Evolutionary conservation across 805 yeast species (phyloP).

Genomic region (Saturnispora halmiae): DNA sequence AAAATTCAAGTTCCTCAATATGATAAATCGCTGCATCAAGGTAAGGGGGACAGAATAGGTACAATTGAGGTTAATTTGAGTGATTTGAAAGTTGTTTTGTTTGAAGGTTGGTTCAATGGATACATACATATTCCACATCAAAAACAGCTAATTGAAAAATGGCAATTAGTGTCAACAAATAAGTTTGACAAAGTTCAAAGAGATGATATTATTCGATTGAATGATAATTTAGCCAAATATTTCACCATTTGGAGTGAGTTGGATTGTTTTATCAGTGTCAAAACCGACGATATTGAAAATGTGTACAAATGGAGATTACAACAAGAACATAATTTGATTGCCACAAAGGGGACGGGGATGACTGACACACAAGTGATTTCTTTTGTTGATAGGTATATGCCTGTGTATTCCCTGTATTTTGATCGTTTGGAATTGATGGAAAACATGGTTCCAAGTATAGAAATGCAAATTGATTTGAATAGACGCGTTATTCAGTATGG

Average conservation of each 20-base stretch:
- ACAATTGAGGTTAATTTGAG: conserved; percentile 30
- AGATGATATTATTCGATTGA: conserved; percentile 33
- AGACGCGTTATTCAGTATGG: no score
- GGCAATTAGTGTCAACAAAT: conserved; percentile 18
- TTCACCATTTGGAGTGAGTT: conserved; percentile 46
- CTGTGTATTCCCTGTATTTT: conserved; percentile 68
- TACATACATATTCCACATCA: conserved; percentile 37
- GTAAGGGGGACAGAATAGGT: conserved; percentile 69
- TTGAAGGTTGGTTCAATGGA: conserved; percentile 96
- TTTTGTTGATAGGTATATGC: conserved; percentile 83
- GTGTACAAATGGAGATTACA: conserved; percentile 75
- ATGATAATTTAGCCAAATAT: conserved; percentile 45
- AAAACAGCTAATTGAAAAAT: conserved; percentile 22
- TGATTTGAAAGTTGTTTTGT: conserved; percentile 54
- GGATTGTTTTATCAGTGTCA: conserved; percentile 51
- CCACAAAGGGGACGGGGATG: conserved; percentile 65
- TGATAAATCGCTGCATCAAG: conserved; percentile 63
- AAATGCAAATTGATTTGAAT: conserved; percentile 10
- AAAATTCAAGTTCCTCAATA: conserved; percentile 50
- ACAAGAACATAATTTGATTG: conserved; percentile 58
- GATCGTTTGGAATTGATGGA: conserved; percentile 12
- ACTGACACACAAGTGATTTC: conserved; percentile 52
- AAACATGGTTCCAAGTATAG: conserved; percentile 1
- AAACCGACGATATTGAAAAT: conserved; percentile 48
- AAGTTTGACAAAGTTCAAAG: conserved; percentile 17